Base-by-base conservation (phyloP, 208 protist species). In the Leishmania guyanensis region DNA sequence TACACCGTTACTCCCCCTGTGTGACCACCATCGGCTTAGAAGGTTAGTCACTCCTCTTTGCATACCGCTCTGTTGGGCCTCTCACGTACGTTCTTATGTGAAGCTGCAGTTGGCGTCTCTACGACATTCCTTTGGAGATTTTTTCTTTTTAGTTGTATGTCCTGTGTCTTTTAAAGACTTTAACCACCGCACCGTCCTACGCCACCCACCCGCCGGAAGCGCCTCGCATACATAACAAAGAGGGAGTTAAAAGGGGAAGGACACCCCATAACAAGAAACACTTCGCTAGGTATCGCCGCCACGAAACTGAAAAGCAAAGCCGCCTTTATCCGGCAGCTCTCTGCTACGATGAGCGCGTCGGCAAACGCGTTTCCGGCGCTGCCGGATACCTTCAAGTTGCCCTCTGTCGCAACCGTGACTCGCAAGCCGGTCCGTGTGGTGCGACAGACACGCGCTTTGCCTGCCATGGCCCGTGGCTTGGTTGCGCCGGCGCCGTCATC, bases 321-420 rank as follows among this genome's bases (percentile, higher is more conserved):
- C 10, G 82, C 82, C 0, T 54, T 85, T 0, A 85, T 85, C 54
- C 77, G 82, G 17, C 62, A 79, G 82, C 82, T 81, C 77, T 77
- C 82, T 53, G 82, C 82, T 4, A 53, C 33, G 82, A 85, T 85
- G 82, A 85, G 72, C 73, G 72, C 64, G 72, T 81, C 82, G 5
- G n/a, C 81, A 9, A 70, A 81, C 36, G 39, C 77, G 36, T 78
- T 58, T 68, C 68, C 82, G 39, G 65, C 56, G 50, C 54, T 66
- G n/a, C 36, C 70, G 14, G 71, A 8, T 16, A 58, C 17, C 51
- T 46, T 68, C 16, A 75, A 69, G 73, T 43, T 85, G 60, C 82
- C 82, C 16, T 48, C 82, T 22, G 70, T 85, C 17, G 12, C 58
- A 33, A 9, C 79, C 2, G 22, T 56, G 36, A 20, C 76, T 48